These are phyloP conservation scores for Coffea canephora DNA, from an alignment of 257 asterid species.

Conservation along the genomic window DNA sequence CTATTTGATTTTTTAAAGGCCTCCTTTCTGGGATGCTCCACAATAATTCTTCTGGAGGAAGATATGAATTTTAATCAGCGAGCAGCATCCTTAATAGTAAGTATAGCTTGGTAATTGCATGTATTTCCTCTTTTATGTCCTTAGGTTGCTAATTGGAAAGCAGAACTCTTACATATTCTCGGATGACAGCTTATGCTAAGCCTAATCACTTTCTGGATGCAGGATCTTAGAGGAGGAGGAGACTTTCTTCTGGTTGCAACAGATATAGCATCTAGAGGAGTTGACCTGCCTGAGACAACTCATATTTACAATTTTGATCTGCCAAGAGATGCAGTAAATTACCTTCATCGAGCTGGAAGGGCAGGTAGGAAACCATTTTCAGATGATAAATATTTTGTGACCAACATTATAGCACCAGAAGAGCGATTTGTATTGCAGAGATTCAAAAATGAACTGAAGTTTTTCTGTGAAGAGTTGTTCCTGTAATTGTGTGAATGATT, in stretches of 20 bases:
- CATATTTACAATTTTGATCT: slow-evolving; percentile 89
- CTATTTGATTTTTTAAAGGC: slow-evolving; percentile 53
- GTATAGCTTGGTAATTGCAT: slow-evolving; percentile 20
- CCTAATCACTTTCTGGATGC: slow-evolving; percentile 19
- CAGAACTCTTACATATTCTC: background rate
- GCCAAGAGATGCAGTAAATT: slow-evolving; percentile 82
- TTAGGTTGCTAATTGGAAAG: slow-evolving; percentile 6
- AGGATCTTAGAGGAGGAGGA: slow-evolving; percentile 69
- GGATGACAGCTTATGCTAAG: background rate
- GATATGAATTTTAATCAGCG: slow-evolving; percentile 84
- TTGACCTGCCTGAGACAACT: slow-evolving; percentile 90
- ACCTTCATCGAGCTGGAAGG: slow-evolving; percentile 98
- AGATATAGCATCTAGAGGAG: slow-evolving; percentile 85
- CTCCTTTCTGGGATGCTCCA: slow-evolving; percentile 40
- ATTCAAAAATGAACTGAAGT: slow-evolving; percentile 77
- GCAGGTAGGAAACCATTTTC: slow-evolving; percentile 97
- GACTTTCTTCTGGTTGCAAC: slow-evolving; percentile 84
- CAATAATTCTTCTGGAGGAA: slow-evolving; percentile 69
- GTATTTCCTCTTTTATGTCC: slow-evolving; percentile 9
- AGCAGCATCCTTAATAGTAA: slow-evolving; percentile 65
- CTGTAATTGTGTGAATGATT: slow-evolving; percentile 19
- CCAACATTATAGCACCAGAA: slow-evolving; percentile 66
- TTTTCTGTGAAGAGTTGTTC: slow-evolving; percentile 66
- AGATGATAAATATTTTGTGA: slow-evolving; percentile 68
- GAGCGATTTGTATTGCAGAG: slow-evolving; percentile 85